These are phyloP conservation scores for Pestalotiopsis sp. DNA, from an alignment of 2,329 filamentous ascomycete species.

Conservation along the genomic window DNA sequence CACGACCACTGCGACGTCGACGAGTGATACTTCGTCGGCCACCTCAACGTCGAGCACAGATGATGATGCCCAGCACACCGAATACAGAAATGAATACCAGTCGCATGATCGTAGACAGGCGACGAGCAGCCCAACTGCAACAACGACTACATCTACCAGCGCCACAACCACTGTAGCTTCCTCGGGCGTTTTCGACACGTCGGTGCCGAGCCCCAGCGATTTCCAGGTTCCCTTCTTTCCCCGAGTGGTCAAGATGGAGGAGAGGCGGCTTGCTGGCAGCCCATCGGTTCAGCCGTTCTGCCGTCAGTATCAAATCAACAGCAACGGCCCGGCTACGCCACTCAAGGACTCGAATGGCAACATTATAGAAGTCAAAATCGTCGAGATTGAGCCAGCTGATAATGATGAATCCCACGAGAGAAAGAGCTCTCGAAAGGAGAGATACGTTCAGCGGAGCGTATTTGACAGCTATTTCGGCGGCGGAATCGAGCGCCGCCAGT, in stretches of 20 bases:
- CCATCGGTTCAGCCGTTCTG: conserved; percentile 41
- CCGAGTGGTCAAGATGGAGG: conserved; percentile 54
- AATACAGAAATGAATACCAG: neutral
- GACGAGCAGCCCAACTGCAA: neutral
- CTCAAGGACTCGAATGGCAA: conserved; percentile 38
- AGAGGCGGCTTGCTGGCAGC: conserved; percentile 43
- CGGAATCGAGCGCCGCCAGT: conserved; percentile 18
- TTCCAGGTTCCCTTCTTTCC: conserved; percentile 32
- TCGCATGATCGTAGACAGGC: neutral
- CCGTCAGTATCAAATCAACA: conserved; percentile 46
- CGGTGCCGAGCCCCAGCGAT: conserved; percentile 17
- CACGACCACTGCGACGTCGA: neutral
- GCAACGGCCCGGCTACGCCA: conserved; percentile 37
- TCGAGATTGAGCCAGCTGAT: conserved; percentile 36
- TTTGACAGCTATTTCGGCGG: conserved; percentile 17
- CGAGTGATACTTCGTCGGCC: neutral
- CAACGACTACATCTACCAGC: neutral
- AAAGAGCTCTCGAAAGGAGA: conserved; percentile 1
- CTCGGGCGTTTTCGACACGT: conserved; percentile 12
- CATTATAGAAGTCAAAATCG: conserved; percentile 42
- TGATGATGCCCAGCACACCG: neutral
- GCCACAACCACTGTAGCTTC: neutral
- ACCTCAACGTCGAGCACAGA: neutral
- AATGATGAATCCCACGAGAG: conserved; percentile 5
- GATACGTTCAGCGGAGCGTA: conserved; percentile 6